These are phyloP conservation scores for Penstemon barbatus DNA, from an alignment of 257 asterid genomes.

Conservation along the genomic window DNA sequence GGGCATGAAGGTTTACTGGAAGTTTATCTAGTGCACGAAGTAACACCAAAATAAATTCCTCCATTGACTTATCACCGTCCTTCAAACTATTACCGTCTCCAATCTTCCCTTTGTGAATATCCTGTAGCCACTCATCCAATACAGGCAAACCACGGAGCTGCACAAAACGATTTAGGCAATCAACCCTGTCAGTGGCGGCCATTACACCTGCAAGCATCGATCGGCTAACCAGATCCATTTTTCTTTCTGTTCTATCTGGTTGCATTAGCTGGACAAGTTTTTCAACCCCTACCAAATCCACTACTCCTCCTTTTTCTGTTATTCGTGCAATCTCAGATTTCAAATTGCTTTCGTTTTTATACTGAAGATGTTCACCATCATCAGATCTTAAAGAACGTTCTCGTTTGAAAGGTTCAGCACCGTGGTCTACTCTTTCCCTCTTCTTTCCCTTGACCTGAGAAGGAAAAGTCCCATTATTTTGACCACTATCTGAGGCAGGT, in stretches of 20 bases:
- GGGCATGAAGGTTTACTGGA: slow-evolving; percentile 85
- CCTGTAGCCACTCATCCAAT: slow-evolving; percentile 95
- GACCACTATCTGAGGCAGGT: slow-evolving; percentile 58
- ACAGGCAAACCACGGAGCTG: slow-evolving; percentile 73
- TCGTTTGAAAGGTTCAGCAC: slow-evolving; percentile 62
- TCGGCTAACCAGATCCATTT: slow-evolving; percentile 63
- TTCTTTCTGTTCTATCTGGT: slow-evolving; percentile 53
- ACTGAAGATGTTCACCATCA: slow-evolving; percentile 46
- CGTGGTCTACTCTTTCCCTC: slow-evolving; percentile 83
- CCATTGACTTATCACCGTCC: slow-evolving; percentile 64
- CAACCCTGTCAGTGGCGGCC: slow-evolving; percentile 76
- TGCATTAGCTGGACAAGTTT: slow-evolving; percentile 82
- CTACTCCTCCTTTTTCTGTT: slow-evolving; percentile 72
- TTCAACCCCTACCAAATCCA: slow-evolving; percentile 76
- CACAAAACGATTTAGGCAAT: slow-evolving; percentile 73
- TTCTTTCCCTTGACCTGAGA: slow-evolving; percentile 77
- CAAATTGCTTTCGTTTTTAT: slow-evolving; percentile 49
- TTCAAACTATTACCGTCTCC: slow-evolving; percentile 45
- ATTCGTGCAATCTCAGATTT: slow-evolving; percentile 68
- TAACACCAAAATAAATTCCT: slow-evolving; percentile 75
- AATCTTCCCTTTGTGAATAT: slow-evolving; percentile 70
- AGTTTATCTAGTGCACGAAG: slow-evolving; percentile 93
- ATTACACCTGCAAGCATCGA: slow-evolving; percentile 70
- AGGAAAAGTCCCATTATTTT: slow-evolving; percentile 55
- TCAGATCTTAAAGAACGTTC: slow-evolving; percentile 63